phyloP scores from a whole-genome alignment of 2,329 filamentous ascomycete species.

The Alternaria dauci region DNA sequence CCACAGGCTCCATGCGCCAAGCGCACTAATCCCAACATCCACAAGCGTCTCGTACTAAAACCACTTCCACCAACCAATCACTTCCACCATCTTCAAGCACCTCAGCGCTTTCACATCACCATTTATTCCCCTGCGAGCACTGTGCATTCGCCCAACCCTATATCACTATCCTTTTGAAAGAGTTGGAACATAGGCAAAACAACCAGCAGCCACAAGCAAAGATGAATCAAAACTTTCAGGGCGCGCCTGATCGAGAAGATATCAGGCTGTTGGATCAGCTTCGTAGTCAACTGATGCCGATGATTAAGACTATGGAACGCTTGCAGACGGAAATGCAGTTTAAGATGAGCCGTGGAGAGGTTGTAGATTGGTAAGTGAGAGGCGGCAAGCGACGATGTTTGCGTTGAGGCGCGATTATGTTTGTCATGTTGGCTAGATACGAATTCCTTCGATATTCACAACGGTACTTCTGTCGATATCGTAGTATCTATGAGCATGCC shows the following conservation, averaged over 20 bases:
- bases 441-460: neutral
- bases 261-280: conserved; percentile 31
- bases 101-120: neutral
- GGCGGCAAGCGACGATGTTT: neutral
- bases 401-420: neutral
- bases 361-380: conserved; percentile 33
- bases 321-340: conserved; percentile 33
- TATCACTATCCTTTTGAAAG: no score
- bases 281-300: conserved; percentile 36
- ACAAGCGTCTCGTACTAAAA: neutral
- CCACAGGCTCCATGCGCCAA: conserved; percentile 1
- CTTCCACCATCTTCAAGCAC: neutral
- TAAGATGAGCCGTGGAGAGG: conserved; percentile 24
- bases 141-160: neutral
- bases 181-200: neutral
- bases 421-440: neutral
- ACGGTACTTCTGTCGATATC: neutral
- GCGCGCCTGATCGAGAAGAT: conserved; percentile 35
- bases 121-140: neutral
- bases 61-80: conserved; percentile 6
- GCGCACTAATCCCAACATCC: neutral
- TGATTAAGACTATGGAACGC: conserved; percentile 36
- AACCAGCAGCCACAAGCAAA: conserved; percentile 6
- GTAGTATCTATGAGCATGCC: no score
- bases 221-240: conserved; percentile 40